phyloP scores from a whole-genome alignment of 805 yeast species.

The Zygosaccharomyces lentus region DNA sequence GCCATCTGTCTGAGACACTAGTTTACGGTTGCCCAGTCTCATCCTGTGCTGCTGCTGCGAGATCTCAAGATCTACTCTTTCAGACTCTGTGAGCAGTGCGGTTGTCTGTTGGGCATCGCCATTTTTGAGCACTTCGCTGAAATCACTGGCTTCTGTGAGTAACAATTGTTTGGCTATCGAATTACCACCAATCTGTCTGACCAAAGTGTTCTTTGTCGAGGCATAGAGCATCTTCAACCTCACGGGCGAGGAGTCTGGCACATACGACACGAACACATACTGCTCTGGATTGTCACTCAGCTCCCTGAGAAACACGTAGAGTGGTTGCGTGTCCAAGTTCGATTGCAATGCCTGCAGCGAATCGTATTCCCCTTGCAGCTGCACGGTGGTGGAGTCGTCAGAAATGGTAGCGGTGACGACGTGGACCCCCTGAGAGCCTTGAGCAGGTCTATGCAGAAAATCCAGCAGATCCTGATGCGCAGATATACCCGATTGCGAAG shows the following conservation, averaged over 20 bases:
- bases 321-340: slow-evolving; percentile 40
- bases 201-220: slow-evolving; percentile 73
- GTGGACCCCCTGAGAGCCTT: slow-evolving; percentile 6
- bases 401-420: slow-evolving; percentile 27
- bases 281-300: slow-evolving; percentile 16
- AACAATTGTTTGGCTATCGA: slow-evolving; percentile 35
- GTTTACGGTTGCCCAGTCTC: slow-evolving; percentile 23
- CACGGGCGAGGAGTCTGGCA: slow-evolving; percentile 82
- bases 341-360: slow-evolving; percentile 42
- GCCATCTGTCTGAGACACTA: slow-evolving; percentile 32
- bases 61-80: slow-evolving; percentile 24
- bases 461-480: slow-evolving; percentile 30
- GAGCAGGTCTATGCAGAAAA: slow-evolving; percentile 9
- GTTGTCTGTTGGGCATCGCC: slow-evolving; percentile 9
- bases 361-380: slow-evolving; percentile 12
- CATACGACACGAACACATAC: slow-evolving; percentile 67
- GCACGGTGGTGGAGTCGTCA: slow-evolving; percentile 22
- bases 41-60: slow-evolving; percentile 28
- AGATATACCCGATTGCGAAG: slow-evolving; percentile 61
- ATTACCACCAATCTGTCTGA: slow-evolving; percentile 65
- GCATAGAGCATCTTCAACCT: slow-evolving; percentile 91
- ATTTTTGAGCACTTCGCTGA: slow-evolving; percentile 17
- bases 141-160: slow-evolving; percentile 35
- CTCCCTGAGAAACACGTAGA: slow-evolving; percentile 47
- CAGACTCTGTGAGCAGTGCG: slow-evolving; percentile 26